Base-by-base conservation (phyloP, 116 monocot genomes). In the Trichopus zeylanicus region DNA sequence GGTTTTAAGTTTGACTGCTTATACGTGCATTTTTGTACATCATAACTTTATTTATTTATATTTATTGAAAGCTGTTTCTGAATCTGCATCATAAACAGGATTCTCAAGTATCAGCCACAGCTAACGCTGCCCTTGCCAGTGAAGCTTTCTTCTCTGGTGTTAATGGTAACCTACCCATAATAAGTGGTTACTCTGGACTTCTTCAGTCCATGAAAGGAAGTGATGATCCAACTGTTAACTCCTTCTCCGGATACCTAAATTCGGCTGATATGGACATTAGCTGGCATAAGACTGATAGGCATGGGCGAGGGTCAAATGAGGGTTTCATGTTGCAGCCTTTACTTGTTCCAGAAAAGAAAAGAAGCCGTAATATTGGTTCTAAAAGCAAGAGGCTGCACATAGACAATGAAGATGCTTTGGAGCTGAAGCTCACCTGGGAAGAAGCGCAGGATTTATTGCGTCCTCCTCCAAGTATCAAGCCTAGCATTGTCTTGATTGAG, bases 391-490 rank as follows among this genome's bases (percentile, higher is more conserved):
- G 94, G 63, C 56, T 94, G 10, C 84, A 69, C 59, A 94, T 94
- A 52, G 89, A 83, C 38, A 69, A 55, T 68, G 86, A 80, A 34
- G 94, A 94, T 70, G 83, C 94, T 22, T 39, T 89, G 61, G 86
- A 94, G 39, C 77, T 94, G 67, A 86, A 83, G 64, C 57, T 86
- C 51, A 78, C 86, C 37, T 94, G 94, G 94, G 94, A 94, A 55
- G 94, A 94, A 63, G 89, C 78, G 46, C 94, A 94, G 60, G 81
- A 89, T 63, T 59, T 94, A 62, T 46, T 94, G 29, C 73, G 80
- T 31, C 83, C 90, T 27, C 67, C 89, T 51, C 83, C 83, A 21
- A 83, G 56, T 63, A 70, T 60, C 12, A 89, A 76, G 65, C 83
- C 89, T 16, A 94, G 74, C 60, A 68, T 88, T 80, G 89, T 89